phyloP scores from a whole-genome alignment of 2,329 filamentous ascomycete genomes.

The Epichloe sylvatica region DNA sequence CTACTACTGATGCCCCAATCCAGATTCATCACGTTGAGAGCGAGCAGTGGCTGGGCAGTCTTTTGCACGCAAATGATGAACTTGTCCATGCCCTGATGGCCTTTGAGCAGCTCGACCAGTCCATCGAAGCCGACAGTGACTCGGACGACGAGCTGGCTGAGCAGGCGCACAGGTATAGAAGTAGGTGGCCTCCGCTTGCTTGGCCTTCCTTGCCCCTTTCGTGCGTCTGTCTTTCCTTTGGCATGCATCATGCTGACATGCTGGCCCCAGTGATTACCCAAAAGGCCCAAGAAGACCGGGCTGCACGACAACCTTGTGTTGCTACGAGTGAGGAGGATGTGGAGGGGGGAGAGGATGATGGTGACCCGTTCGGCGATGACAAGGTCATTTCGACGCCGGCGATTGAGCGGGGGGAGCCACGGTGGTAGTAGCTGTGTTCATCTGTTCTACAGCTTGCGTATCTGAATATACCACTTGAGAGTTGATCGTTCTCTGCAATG shows the following conservation, averaged over 20 bases:
- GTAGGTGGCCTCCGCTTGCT: constrained; percentile 17
- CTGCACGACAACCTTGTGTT: neutral
- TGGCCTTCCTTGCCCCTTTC: neutral
- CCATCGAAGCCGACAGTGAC: constrained; percentile 62
- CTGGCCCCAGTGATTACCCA: constrained; percentile 33
- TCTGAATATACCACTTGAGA: no score
- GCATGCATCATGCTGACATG: neutral
- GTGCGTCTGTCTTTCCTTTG: constrained; percentile 12
- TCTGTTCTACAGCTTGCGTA: no score
- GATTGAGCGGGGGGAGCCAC: constrained; percentile 17
- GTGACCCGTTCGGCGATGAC: constrained; percentile 75
- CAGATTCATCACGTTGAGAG: constrained; percentile 80
- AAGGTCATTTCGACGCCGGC: constrained; percentile 45
- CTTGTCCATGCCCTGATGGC: constrained; percentile 88
- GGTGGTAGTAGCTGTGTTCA: constrained; percentile 12
- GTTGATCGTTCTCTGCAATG: no score
- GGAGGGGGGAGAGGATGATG: constrained; percentile 61
- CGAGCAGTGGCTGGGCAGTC: constrained; percentile 80
- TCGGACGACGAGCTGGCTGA: constrained; percentile 55
- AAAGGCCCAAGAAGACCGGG: constrained; percentile 33
- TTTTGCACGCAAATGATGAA: constrained; percentile 90
- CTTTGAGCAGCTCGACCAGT: constrained; percentile 84
- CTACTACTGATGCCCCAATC: constrained; percentile 1
- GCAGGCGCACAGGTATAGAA: constrained; percentile 50
- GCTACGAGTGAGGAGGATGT: constrained; percentile 32